Evolutionary conservation across 2,329 filamentous ascomycete species (phyloP), one percentile per base, ranked within the genome.

Genomic region (Calonectria pseudoturangicola): DNA sequence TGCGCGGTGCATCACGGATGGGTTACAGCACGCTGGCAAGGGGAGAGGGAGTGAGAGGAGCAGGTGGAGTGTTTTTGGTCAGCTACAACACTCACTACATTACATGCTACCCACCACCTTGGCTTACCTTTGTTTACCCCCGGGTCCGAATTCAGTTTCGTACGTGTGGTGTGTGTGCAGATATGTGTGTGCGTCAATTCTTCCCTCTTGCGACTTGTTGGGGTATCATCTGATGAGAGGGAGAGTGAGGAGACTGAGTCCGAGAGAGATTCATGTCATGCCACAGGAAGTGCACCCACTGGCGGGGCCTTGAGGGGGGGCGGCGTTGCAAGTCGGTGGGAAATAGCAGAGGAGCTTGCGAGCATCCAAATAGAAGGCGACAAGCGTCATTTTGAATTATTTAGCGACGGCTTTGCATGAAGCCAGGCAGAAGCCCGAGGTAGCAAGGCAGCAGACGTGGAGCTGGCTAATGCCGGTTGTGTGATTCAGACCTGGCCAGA

Each of bases 391-490:
- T 60, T 60, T n/a, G 33, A 67, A 25, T 28, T 48, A 48, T 58
- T 58, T 63, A 39, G 56, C 36, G 27, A 62, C 16, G n/a, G 15
- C 39, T 47, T 43, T 67, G 56, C 63, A 56, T 71, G 68, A 54
- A 63, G 58, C 58, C 58, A 63, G 50, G 75, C 72, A 69, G 60
- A 70, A 41, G 45, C 39, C 27, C 27, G 41, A 63, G 58, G 58
- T 63, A 43, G 58, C 58, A 63, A 47, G 58, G 58, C 58, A 33
- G 58, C 58, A 33, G 58, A 47, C 45, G 41, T 47, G 28, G 60
- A 48, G 41, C 60, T 64, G 41, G 60, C 60, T 60, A 60, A 60
- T 60, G 54, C 54, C 36, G 54, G 54, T 41, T 60, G 33, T 54
- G 50, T 60, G 54, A 60, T 60, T 60, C 33, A 60, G 39, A 13